Base-by-base conservation (phyloP, 495 filamentous ascomycete genomes). In the Penicillium antarcticum region DNA sequence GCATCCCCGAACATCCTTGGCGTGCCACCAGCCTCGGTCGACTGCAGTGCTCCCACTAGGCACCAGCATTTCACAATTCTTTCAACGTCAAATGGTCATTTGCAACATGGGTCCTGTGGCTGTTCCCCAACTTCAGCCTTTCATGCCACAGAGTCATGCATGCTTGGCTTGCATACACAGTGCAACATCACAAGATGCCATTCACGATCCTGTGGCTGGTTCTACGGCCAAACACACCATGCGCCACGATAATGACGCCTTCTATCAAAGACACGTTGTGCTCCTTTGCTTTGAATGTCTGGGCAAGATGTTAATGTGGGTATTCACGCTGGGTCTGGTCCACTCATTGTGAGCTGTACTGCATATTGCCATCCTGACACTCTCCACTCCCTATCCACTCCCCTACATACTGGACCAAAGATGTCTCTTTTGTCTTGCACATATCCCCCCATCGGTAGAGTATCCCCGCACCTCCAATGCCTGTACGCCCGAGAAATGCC, bases 151-250 rank as follows among this genome's bases (percentile, higher is more conserved):
- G 34, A 42, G 10, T 18, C 21, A 33, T 33, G 21, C 49, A 44
- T 33, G 14, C 60, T 62, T 62, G 56, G 60, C 60, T n/a, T 51
- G 37, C 53, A 60, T 42, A 2, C 4, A 23, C 31, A 17, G 38
- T 55, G 56, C 50, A 56, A 60, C 60, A 51, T 60, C 50, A 49
- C 14, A 23, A 32, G 14, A 45, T 42, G 21, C 29, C 42, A 21
- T 41, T 34, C 14, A 13, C 21, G 13, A 31, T 19, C 17, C 46
- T 54, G 60, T 62, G 60, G 60, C 60, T 62, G 50, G 33, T 32
- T 34, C 14, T 47, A 46, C 31, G 43, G 46, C 26, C 41, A 13
- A 23, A 48, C 48, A 29, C 34, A 41, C 46, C 38, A 34, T 57
- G 56, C 60, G 56, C 56, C 60, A 60, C 53, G 39, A 56, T 51